These are phyloP conservation scores for Plantago elongata DNA, from an alignment of 257 asterid genomes.

Conservation along the genomic window DNA sequence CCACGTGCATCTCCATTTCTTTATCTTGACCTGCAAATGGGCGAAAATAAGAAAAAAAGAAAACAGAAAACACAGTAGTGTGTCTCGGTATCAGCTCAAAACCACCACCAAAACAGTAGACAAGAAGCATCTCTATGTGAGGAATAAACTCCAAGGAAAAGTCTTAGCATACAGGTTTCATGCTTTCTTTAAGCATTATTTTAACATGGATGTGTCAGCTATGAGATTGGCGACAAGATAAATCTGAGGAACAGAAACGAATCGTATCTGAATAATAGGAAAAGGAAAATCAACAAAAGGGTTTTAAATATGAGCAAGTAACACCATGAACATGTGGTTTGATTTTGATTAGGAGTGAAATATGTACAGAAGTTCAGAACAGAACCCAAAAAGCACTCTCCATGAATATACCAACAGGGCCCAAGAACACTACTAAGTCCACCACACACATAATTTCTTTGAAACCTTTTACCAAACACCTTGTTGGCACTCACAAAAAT, in stretches of 20 bases:
- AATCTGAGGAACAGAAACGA: constrained; percentile 42
- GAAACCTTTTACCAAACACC: too few relatives aligned
- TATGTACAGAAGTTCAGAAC: constrained; percentile 25
- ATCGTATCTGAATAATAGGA: constrained; percentile 22
- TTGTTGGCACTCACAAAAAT: too few relatives aligned
- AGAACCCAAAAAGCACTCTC: constrained; percentile 67
- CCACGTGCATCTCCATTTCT: constrained; percentile 32
- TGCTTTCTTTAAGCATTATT: constrained; percentile 16
- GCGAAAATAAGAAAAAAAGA: constrained; percentile 30
- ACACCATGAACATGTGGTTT: constrained; percentile 31
- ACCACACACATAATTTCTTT: constrained; percentile 11
- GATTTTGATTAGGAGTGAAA: constrained; percentile 29
- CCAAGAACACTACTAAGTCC: constrained; percentile 34
- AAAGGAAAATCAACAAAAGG: constrained; percentile 24
- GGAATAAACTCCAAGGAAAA: constrained; percentile 18
- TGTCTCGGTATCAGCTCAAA: constrained; percentile 25
- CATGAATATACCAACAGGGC: constrained; percentile 43
- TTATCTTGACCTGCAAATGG: constrained; percentile 23
- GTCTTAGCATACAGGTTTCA: constrained; percentile 23
- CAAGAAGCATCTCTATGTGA: constrained; percentile 65
- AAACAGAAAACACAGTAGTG: constrained; percentile 33
- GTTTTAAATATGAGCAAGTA: constrained; percentile 11
- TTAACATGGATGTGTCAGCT: constrained; percentile 1
- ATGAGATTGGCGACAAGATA: constrained; percentile 26
- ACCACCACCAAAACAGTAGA: constrained; percentile 51